phyloP scores from a whole-genome alignment of 306 rosid genomes.

The Sechiopsis laciniata region DNA sequence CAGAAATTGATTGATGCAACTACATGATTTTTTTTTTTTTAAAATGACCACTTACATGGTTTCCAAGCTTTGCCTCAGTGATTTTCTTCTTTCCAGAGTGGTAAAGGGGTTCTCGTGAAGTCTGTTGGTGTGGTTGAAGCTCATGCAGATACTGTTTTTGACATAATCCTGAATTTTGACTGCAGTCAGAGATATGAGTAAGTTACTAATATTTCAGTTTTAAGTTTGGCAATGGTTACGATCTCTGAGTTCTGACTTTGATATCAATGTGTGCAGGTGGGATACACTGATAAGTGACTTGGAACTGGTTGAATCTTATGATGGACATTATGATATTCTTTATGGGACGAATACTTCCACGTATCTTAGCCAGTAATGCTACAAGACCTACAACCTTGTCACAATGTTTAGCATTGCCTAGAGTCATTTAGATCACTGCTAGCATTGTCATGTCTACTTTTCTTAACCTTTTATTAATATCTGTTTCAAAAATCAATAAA shows the following conservation, averaged over 20 bases:
- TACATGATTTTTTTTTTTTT: neutral
- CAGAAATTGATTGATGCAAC: neutral
- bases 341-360: constrained; percentile 82
- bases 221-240: neutral
- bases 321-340: constrained; percentile 78
- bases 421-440: too few relatives aligned
- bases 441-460: neutral
- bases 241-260: constrained; percentile 20
- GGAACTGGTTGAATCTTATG: constrained; percentile 64
- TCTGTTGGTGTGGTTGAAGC: constrained; percentile 81
- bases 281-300: constrained; percentile 92
- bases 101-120: constrained; percentile 74
- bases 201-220: constrained; percentile 26
- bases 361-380: constrained; percentile 69
- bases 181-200: constrained; percentile 83
- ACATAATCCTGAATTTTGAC: constrained; percentile 65
- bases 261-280: constrained; percentile 56
- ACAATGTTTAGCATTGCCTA: neutral
- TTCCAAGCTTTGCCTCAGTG: constrained; percentile 23
- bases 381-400: constrained; percentile 12
- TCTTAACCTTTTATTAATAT: neutral
- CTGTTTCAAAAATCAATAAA: too few relatives aligned
- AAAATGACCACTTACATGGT: neutral
- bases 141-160: constrained; percentile 67
- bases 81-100: constrained; percentile 47